phyloP scores from a whole-genome alignment of 371 early-diverging fungal genomes.

The Zychaea mexicana region DNA sequence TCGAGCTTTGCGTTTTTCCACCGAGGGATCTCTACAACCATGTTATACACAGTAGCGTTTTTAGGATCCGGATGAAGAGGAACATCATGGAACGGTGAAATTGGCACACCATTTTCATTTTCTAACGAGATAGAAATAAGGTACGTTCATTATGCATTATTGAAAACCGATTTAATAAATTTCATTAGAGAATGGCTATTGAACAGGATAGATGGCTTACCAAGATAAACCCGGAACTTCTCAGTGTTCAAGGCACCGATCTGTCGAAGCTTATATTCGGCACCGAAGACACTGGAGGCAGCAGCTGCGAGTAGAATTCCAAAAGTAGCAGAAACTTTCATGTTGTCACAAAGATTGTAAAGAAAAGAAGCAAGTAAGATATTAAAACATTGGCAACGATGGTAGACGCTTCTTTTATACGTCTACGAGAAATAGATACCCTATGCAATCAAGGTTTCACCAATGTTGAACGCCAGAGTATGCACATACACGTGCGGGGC shows the following conservation, averaged over 20 bases:
- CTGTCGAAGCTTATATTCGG: conserved; percentile 69
- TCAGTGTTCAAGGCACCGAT: conserved; percentile 86
- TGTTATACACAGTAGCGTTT: conserved; percentile 57
- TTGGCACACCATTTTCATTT: conserved; percentile 14
- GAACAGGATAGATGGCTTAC: conserved; percentile 39
- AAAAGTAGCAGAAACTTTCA: not conserved
- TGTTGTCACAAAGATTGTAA: not conserved
- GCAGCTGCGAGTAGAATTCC: not conserved
- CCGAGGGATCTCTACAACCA: conserved; percentile 99
- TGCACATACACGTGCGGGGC: not conserved
- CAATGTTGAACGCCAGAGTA: not conserved
- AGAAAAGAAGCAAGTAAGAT: not conserved
- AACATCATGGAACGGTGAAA: conserved; percentile 16
- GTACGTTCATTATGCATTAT: not conserved
- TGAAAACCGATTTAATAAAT: too few species aligned
- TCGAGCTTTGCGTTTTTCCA: conserved; percentile 99
- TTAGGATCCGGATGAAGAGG: conserved; percentile 11
- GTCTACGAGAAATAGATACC: not conserved
- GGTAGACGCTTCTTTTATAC: not conserved
- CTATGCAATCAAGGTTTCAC: not conserved
- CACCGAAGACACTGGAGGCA: conserved; percentile 27
- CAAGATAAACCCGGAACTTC: conserved; percentile 84
- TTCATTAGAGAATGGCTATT: not conserved
- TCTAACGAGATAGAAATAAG: not conserved
- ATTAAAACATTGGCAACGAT: too few species aligned